Evolutionary conservation across 2,329 filamentous ascomycete species (phyloP).

Genomic region (Pyrenophora teres): DNA sequence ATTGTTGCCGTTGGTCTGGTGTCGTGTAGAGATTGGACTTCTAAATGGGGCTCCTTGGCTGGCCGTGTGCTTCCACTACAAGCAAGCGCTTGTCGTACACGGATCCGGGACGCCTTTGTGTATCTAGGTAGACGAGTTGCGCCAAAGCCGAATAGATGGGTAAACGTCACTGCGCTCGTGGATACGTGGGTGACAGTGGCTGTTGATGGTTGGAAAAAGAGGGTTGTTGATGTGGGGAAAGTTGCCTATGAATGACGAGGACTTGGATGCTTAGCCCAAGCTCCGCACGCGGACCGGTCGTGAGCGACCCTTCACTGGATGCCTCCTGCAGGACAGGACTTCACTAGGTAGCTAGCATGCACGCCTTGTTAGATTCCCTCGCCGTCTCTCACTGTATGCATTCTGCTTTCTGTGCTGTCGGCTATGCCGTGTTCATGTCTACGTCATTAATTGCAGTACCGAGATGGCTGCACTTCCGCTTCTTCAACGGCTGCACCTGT

Average conservation of each 20-base stretch:
- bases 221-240: conserved; percentile 17
- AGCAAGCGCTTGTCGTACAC: not conserved
- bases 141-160: not conserved
- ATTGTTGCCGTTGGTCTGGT: conserved; percentile 30
- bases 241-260: conserved; percentile 20
- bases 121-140: not conserved
- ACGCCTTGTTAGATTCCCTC: conserved; percentile 2
- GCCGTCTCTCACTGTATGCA: not conserved
- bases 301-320: conserved; percentile 10
- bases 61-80: not conserved
- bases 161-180: conserved; percentile 4
- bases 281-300: conserved; percentile 16
- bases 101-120: too few relatives aligned
- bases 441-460: conserved; percentile 6
- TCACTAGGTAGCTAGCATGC: conserved; percentile 1
- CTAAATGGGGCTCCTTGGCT: conserved; percentile 8
- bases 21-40: conserved; percentile 9
- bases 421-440: conserved; percentile 1
- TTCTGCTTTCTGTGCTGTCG: not conserved
- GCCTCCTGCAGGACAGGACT: conserved; percentile 4
- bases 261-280: conserved; percentile 16
- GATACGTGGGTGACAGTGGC: conserved; percentile 6
- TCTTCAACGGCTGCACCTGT: conserved; percentile 1
- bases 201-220: conserved; percentile 9
- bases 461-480: not conserved